Base-by-base conservation (phyloP, 2,329 filamentous ascomycete species). In the Paecilomyces fulvus region DNA sequence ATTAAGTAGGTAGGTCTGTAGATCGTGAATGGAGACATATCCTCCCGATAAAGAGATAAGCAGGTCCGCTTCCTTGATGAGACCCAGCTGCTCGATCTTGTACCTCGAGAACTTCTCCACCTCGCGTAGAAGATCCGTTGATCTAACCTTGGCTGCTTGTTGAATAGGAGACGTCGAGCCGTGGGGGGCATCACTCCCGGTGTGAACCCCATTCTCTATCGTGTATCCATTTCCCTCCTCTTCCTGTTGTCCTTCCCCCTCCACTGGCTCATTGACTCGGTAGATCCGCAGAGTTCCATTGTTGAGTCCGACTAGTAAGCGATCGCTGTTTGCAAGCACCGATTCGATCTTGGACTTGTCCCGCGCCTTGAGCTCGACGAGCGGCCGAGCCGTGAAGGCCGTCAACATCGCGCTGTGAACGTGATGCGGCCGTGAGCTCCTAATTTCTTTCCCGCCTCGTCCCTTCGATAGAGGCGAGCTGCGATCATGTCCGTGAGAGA, bases 311-410 rank as follows among this genome's bases (percentile, higher is more conserved):
- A 96, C 91, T 55, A 99, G 83, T 33, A 99, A 82, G 60, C 92
- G 86, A 71, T 99, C 94, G 69, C 92, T 91, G 75, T 96, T 90
- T 59, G 92, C 90, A 51, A 97, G 82, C 63, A 99, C 90, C 52
- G 90, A 94, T 77, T 99, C 94, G 75, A 99, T 96, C 80, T 88
- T 94, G 63, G 90, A 95, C 80, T 95, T 96, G 83, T 97, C 92
- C 74, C 90, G 87, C 74, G 86, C 86, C 78, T 89, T 92, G 68
- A 99, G 88, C 88, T 99, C 94, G 80, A 97, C 89, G 73, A 99
- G 92, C 62, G 92, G 89, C 70, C 90, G 89, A 78, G 94, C 92
- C 65, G 89, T 95, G 77, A 99, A 99, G 71, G 94, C 94, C 76
- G 92, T 95, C 76, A 99, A 87, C 94, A 96, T 96, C 52, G 53